Base-by-base conservation (phyloP, 2,329 filamentous ascomycete genomes). In the Arthrobotrys conoides region DNA sequence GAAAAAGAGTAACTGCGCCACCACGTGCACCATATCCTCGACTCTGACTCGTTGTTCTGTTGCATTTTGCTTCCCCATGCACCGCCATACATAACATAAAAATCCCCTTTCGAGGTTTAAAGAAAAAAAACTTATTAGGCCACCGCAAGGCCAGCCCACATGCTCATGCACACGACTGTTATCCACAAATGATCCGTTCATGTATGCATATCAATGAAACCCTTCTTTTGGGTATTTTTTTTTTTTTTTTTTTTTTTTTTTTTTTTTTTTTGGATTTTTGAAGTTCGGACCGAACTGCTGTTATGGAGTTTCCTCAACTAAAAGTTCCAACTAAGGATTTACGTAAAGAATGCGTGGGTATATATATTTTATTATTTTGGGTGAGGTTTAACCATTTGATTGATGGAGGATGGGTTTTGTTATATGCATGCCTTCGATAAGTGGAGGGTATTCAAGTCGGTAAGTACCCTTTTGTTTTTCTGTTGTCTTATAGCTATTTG, bases 21-120 rank as follows among this genome's bases (percentile, higher is more conserved):
- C 75, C 75, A 78, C 75, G 75, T 78, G 75, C 63, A 44, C 63
- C 44, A 8, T 18, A 57, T 78, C 75, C 72, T 67, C 63, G 64
- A 78, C 41, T 53, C 68, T 78, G 51, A 78, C 75, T 78, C 75
- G 75, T 78, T 77, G 73, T 77, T 67, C 63, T 78, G 75, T 78
- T 78, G 75, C 27, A 78, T 78, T 78, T 76, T 77, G 33, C 30
- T 57, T 20, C 12, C 14, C 38, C 2, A 20, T 69, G 71, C 71
- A 75, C 71, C 71, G 64, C 64, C 71, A 68, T 64, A 75, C 10
- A 36, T 51, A 22, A 41, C 9, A 41, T 38, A 9, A 18, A 46
- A 46, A 53, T n/a, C 5, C 12, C 57, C 20, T 8, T 48, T 48
- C 9, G n/a, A 22, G 44, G 8, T 36, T 48, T n/a, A n/a, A 22